Evolutionary conservation across 2,329 filamentous ascomycete genomes (phyloP).

Genomic region (Penicillium aurantiogriseum): DNA sequence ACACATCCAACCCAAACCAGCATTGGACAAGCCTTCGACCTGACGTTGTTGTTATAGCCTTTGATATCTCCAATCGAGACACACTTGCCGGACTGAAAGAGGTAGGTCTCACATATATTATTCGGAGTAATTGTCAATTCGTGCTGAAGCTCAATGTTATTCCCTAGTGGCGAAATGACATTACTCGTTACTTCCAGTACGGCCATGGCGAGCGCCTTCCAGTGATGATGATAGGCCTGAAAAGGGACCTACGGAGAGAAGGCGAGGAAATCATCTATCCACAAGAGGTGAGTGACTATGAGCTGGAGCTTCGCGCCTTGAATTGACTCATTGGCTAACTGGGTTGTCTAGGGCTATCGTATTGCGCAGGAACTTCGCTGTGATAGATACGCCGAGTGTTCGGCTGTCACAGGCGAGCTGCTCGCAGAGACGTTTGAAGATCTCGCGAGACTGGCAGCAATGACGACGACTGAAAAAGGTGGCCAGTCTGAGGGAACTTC

Average conservation of each 20-base stretch:
- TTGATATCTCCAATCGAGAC: conserved; percentile 55
- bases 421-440: conserved; percentile 61
- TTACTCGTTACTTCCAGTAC: conserved; percentile 51
- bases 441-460: conserved; percentile 57
- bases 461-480: conserved; percentile 56
- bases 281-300: conserved; percentile 38
- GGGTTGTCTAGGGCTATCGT: conserved; percentile 48
- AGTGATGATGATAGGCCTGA: conserved; percentile 59
- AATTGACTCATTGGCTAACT: conserved; percentile 11
- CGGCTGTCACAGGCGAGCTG: conserved; percentile 59
- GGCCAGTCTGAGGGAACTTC: conserved; percentile 46
- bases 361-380: conserved; percentile 61
- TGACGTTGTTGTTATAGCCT: conserved; percentile 58
- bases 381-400: conserved; percentile 64
- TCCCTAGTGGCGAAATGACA: conserved; percentile 44
- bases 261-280: conserved; percentile 45
- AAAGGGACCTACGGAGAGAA: conserved; percentile 55
- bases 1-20: conserved; percentile 57
- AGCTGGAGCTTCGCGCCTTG: conserved; percentile 26
- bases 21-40: conserved; percentile 56
- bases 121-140: background rate
- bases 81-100: conserved; percentile 50
- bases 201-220: conserved; percentile 49
- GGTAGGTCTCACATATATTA: conserved; percentile 20
- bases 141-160: background rate